A percentile compares a stretch with the other conserved stretches of the same genome.
Conservation (phyloP, 2,329 filamentous ascomycete species). For the Hymenoscyphus fructigenus region DNA sequence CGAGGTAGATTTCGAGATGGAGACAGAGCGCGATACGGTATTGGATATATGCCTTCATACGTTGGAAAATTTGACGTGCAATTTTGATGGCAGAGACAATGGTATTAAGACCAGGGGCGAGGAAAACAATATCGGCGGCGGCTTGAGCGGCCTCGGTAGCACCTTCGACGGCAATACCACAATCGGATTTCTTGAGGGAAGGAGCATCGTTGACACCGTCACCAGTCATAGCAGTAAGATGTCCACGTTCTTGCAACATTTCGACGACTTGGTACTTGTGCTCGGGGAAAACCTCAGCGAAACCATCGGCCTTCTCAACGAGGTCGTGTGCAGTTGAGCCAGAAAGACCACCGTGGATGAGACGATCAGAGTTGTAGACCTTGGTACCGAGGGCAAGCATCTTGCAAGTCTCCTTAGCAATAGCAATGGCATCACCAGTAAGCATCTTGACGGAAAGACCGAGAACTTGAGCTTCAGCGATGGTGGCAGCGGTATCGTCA, state of each 20-base stretch:
- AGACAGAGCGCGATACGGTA: slow-evolving; percentile 92
- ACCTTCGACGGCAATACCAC: slow-evolving; percentile 91
- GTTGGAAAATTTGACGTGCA: slow-evolving; percentile 92
- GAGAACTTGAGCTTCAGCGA: slow-evolving; percentile 72
- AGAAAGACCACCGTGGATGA: slow-evolving; percentile 73
- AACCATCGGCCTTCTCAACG: slow-evolving; percentile 86
- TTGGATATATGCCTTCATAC: slow-evolving; percentile 95
- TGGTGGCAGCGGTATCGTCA: slow-evolving; percentile 77
- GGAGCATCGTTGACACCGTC: slow-evolving; percentile 94
- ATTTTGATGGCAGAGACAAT: slow-evolving; percentile 94
- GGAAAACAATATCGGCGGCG: slow-evolving; percentile 91
- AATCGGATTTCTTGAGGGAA: slow-evolving; percentile 91
- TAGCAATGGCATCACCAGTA: slow-evolving; percentile 77
- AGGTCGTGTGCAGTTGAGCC: slow-evolving; percentile 74
- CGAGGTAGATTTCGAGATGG: slow-evolving; percentile 81
- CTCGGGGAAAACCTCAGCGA: slow-evolving; percentile 91
- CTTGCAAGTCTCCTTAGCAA: slow-evolving; percentile 80
- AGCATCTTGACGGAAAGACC: slow-evolving; percentile 80
- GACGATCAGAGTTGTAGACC: slow-evolving; percentile 77
- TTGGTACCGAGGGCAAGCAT: slow-evolving; percentile 78
- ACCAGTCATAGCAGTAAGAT: slow-evolving; percentile 94
- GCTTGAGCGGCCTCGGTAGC: slow-evolving; percentile 88
- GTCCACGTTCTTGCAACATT: slow-evolving; percentile 90
- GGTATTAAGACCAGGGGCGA: slow-evolving; percentile 84
- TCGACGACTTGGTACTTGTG: slow-evolving; percentile 96